These are phyloP conservation scores for Phialemoniopsis sp. DNA, from an alignment of 2,329 filamentous ascomycete species.

Conservation along the genomic window DNA sequence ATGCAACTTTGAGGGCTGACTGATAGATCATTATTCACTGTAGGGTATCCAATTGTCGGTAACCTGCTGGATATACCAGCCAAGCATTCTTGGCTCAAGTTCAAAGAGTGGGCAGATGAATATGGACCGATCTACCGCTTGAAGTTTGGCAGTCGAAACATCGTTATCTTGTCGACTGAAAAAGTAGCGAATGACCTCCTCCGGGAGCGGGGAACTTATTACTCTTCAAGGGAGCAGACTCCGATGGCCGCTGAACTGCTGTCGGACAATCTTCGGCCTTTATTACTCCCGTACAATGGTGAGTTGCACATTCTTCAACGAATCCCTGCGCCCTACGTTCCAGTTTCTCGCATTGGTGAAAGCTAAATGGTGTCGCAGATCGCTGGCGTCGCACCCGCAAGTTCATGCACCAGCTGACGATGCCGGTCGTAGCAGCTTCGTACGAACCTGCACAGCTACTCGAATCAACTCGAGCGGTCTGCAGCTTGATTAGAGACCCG, in stretches of 20 bases:
- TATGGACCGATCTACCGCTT: slow-evolving; percentile 21
- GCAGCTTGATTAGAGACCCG: slow-evolving; percentile 23
- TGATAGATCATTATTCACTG: no score
- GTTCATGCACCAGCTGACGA: slow-evolving; percentile 33
- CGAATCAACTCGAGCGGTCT: slow-evolving; percentile 22
- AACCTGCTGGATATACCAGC: slow-evolving; percentile 13
- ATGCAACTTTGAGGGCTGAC: no score
- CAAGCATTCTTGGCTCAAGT: slow-evolving; percentile 9
- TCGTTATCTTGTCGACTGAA: slow-evolving; percentile 31
- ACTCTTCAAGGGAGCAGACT: slow-evolving; percentile 31
- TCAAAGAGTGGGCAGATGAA: slow-evolving; percentile 11
- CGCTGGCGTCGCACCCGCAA: no score
- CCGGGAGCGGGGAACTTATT: slow-evolving; percentile 32
- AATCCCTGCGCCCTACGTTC: slow-evolving; percentile 28
- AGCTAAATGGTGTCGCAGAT: no score
- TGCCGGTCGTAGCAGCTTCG: slow-evolving; percentile 7
- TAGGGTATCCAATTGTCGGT: no score
- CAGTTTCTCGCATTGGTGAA: slow-evolving; percentile 31
- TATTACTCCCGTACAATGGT: no score
- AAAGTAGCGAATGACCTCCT: slow-evolving; percentile 32
- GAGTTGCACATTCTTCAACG: no score
- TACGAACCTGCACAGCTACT: slow-evolving; percentile 12
- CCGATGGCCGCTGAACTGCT: slow-evolving; percentile 31
- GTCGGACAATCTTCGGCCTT: slow-evolving; percentile 38
- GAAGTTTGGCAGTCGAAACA: slow-evolving; percentile 26